phyloP scores from a whole-genome alignment of 2,329 filamentous ascomycete species.

The Pseudogymnoascus sp. region DNA sequence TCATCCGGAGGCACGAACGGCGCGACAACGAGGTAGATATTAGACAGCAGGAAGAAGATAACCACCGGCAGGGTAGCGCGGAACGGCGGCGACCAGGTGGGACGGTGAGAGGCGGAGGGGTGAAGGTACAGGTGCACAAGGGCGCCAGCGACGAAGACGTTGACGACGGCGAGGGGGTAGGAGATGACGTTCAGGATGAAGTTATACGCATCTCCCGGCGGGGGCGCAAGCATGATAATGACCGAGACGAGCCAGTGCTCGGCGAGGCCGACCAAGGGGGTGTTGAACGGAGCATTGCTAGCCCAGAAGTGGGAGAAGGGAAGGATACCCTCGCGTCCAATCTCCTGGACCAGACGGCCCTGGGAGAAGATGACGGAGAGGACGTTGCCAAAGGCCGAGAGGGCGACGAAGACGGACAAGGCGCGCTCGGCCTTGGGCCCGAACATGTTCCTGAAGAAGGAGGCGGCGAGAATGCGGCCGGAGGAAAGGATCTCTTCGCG shows the following conservation, averaged over 20 bases:
- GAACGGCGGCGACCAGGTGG: slow-evolving; percentile 48
- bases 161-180: slow-evolving; percentile 55
- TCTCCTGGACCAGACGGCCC: slow-evolving; percentile 58
- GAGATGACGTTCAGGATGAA: slow-evolving; percentile 57
- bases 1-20: slow-evolving; percentile 49
- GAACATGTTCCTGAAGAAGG: slow-evolving; percentile 50
- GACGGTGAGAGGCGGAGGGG: slow-evolving; percentile 40
- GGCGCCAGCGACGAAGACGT: slow-evolving; percentile 46
- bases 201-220: slow-evolving; percentile 60
- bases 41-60: slow-evolving; percentile 53
- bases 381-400: slow-evolving; percentile 62
- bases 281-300: slow-evolving; percentile 57
- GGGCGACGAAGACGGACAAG: slow-evolving; percentile 57
- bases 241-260: slow-evolving; percentile 58
- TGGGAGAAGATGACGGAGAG: slow-evolving; percentile 63
- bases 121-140: slow-evolving; percentile 48
- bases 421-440: slow-evolving; percentile 48
- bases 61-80: slow-evolving; percentile 47
- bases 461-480: slow-evolving; percentile 46
- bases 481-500: slow-evolving; percentile 46
- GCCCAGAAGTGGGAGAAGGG: slow-evolving; percentile 57
- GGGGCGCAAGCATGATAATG: slow-evolving; percentile 60
- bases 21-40: slow-evolving; percentile 53
- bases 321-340: slow-evolving; percentile 59
- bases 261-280: slow-evolving; percentile 53